Base-by-base conservation (phyloP, 495 filamentous ascomycete species). In the Hypoxylon lienhwacheense region DNA sequence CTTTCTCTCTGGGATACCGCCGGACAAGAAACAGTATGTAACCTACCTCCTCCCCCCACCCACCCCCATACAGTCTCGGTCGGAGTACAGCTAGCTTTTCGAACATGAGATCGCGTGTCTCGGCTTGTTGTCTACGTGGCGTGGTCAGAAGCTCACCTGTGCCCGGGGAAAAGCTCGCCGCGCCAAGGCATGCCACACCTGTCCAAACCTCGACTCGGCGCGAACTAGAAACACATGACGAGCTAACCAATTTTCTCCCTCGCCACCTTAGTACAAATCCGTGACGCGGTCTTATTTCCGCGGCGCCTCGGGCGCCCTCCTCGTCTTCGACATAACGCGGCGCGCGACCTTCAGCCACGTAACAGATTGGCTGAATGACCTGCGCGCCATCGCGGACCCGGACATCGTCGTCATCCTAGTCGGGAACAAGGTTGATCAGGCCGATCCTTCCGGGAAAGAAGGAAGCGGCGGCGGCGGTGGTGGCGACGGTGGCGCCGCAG, bases 231-330 rank as follows among this genome's bases (percentile, higher is more conserved):
- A 20, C 25, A 33, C 24, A 5, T 6, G n/a, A 7, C 21, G 7
- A 22, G 3, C 20, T 14, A 25, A 40, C 21, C 5, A 42, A 16
- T 3, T n/a, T 22, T 33, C 49, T 33, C 7, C 29, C 12, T 21
- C 4, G 21, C 39, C 19, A 16, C 10, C 12, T 1, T 20, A 61
- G 26, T 95, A 95, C 75, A 95, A 95, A 66, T 90, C 87, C 39
- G 91, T 98, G 52, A 98, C 93, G 4, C 83, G 90, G 17, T 90
- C 86, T 36, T 98, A 98, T 72, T 98, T 98, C 72, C 85, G 93
- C 21, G 93, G 93, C 59, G 90, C 91, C 1, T 89, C 85, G 0
- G 92, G 93, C 33, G 93, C 92, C 4, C 77, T 98, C 2, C 81
- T 98, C 15, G 93, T 98, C 45, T 98, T 95, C 66, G 93, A 98